phyloP scores from a whole-genome alignment of 192 early-diverging fungal genomes.

The Umbelopsis ramanniana region DNA sequence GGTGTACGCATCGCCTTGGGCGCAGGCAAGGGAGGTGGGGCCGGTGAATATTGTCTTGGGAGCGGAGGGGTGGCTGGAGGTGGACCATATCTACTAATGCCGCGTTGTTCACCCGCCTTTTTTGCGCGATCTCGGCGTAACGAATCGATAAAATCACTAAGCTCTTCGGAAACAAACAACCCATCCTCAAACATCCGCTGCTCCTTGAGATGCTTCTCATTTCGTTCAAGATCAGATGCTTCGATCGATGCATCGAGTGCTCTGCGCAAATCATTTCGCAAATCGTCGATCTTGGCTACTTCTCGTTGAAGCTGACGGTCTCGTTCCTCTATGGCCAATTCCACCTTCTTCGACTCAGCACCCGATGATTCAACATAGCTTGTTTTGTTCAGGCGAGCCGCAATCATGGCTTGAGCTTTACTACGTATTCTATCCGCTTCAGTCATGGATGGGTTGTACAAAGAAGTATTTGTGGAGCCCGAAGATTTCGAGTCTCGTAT shows the following conservation, averaged over 20 bases:
- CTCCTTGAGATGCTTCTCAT: background rate
- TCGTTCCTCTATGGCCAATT: background rate
- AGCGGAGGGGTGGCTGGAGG: conserved; percentile 12
- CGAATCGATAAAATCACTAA: conserved; percentile 34
- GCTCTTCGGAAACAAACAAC: conserved; percentile 32
- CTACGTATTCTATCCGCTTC: conserved; percentile 53
- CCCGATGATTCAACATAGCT: background rate
- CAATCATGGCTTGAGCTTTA: conserved; percentile 55
- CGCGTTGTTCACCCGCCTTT: background rate
- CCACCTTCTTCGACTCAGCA: background rate
- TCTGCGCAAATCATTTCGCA: background rate
- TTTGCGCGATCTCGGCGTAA: conserved; percentile 14
- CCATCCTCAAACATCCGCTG: conserved; percentile 44
- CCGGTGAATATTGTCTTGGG: background rate
- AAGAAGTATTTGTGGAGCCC: background rate
- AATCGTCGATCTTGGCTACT: background rate
- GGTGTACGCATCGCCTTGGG: background rate
- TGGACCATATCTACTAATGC: background rate
- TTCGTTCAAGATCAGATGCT: background rate
- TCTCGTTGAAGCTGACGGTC: background rate
- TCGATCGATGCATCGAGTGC: conserved; percentile 32
- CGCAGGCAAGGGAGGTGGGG: conserved; percentile 8
- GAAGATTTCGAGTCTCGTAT: background rate
- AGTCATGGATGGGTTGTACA: conserved; percentile 29
- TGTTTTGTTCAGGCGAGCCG: conserved; percentile 39